A percentile compares a stretch with the other conserved stretches of the same genome.
These are phyloP conservation scores for Emmonsiellopsis sp. DNA, from an alignment of 2,329 filamentous ascomycete genomes.

Conservation along the genomic window DNA sequence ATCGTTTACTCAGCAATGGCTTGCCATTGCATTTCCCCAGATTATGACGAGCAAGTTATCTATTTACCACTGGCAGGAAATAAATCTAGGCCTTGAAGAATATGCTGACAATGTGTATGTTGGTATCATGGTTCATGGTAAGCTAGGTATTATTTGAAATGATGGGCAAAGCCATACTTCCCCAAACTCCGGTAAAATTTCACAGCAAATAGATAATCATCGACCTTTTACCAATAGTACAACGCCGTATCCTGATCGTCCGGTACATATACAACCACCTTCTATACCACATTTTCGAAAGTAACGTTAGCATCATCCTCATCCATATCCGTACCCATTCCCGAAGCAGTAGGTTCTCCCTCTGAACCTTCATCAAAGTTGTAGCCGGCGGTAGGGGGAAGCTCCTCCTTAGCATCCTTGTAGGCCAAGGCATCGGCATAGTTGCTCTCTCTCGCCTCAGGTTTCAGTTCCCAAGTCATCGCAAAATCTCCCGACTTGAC, in stretches of 20 bases:
- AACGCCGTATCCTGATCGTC: constrained; percentile 1
- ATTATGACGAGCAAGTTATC: too few relatives aligned
- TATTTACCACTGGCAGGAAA: too few relatives aligned
- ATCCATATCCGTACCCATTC: constrained; percentile 52
- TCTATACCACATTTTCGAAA: constrained; percentile 65
- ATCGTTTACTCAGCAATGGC: too few relatives aligned
- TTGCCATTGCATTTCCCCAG: too few relatives aligned
- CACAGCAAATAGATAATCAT: too few relatives aligned
- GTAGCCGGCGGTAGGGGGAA: constrained; percentile 37
- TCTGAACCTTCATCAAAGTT: constrained; percentile 43
- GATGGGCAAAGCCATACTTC: too few relatives aligned
- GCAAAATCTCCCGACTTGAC: constrained; percentile 77
- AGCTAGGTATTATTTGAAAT: too few relatives aligned
- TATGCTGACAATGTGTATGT: too few relatives aligned
- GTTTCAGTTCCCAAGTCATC: constrained; percentile 73
- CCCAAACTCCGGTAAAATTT: too few relatives aligned
- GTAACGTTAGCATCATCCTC: constrained; percentile 58
- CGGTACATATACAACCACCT: background rate
- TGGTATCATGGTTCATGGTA: too few relatives aligned
- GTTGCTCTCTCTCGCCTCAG: constrained; percentile 53
- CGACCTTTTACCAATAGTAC: too few relatives aligned
- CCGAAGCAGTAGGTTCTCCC: constrained; percentile 34
- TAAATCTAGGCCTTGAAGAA: too few relatives aligned
- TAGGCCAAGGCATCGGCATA: constrained; percentile 31
- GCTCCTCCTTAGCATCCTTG: constrained; percentile 43